phyloP scores from a whole-genome alignment of 2,329 filamentous ascomycete genomes.

The Hymenoscyphus infarciens region DNA sequence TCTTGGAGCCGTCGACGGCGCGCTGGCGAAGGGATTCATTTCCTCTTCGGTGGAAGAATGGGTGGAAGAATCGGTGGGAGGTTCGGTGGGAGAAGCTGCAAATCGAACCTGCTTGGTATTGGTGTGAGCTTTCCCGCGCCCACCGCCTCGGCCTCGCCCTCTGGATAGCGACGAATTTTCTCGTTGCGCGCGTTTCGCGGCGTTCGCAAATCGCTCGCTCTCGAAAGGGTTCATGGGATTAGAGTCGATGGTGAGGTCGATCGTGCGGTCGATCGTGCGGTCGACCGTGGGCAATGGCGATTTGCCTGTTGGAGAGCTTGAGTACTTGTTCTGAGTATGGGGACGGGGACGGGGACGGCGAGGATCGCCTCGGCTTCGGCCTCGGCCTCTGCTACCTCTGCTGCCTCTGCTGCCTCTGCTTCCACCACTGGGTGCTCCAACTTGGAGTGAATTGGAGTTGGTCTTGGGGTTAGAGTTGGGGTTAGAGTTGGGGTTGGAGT shows the following conservation, averaged over 20 bases:
- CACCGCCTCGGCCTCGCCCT: constrained; percentile 21
- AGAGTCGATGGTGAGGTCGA: no score
- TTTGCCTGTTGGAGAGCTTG: constrained; percentile 19
- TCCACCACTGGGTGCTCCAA: background rate
- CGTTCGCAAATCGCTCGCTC: constrained; percentile 34
- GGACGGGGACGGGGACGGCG: constrained; percentile 5
- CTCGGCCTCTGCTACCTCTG: no score
- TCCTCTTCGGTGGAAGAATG: constrained; percentile 11
- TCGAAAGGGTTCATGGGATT: constrained; percentile 29
- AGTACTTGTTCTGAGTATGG: constrained; percentile 17
- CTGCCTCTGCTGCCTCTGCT: no score
- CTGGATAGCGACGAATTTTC: constrained; percentile 23
- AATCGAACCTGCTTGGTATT: constrained; percentile 31
- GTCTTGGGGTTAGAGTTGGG: no score
- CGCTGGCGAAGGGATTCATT: constrained; percentile 12
- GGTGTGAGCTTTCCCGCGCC: constrained; percentile 17
- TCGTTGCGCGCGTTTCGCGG: constrained; percentile 32
- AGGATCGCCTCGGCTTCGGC: background rate
- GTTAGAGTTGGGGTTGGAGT: no score
- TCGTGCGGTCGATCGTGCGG: no score
- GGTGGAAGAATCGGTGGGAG: no score
- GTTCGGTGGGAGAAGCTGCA: constrained; percentile 17
- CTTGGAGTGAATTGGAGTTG: constrained; percentile 1
- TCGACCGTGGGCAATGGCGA: constrained; percentile 10
- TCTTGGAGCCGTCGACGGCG: constrained; percentile 10